Percentiles rank a stretch among this genome's conserved stretches.
These are phyloP conservation scores for Diaporthe citriasiana DNA, from an alignment of 2,329 filamentous ascomycete species.

Conservation along the genomic window DNA sequence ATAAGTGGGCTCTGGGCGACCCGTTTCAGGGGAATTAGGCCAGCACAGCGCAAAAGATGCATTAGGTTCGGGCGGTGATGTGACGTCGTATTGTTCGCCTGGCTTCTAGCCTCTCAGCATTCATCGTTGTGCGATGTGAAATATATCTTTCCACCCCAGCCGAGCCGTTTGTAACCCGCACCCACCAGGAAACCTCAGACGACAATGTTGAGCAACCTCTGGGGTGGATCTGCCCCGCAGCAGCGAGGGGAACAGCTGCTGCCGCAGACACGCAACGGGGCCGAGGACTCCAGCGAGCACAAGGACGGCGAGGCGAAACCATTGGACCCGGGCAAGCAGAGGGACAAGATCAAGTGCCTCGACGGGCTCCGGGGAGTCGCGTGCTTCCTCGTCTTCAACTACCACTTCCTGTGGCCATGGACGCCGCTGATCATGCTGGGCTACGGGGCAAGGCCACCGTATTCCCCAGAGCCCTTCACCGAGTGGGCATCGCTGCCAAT, in stretches of 20 bases:
- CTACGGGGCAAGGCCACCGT: conserved; percentile 54
- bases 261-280: conserved; percentile 15
- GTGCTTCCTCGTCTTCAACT: conserved; percentile 59
- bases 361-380: conserved; percentile 59
- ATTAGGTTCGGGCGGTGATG: not conserved
- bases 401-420: conserved; percentile 59
- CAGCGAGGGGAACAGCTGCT: conserved; percentile 14
- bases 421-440: conserved; percentile 57
- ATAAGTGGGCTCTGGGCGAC: conserved; percentile 27
- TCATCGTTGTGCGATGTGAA: conserved; percentile 2
- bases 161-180: not conserved
- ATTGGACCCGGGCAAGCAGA: conserved; percentile 29
- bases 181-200: not conserved
- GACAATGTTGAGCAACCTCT: conserved; percentile 28
- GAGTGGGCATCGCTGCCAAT: conserved; percentile 55
- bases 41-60: conserved; percentile 5
- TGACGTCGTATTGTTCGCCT: not conserved
- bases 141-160: not conserved
- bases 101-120: not conserved
- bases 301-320: conserved; percentile 25
- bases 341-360: conserved; percentile 56
- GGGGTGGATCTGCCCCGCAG: conserved; percentile 29
- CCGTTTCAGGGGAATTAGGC: conserved; percentile 33
- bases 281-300: not conserved
- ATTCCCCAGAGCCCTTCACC: conserved; percentile 53